Evolutionary conservation across 192 early-diverging fungal species (phyloP), one percentile per base, ranked within the genome.

Genomic region (Entomortierella lignicola): DNA sequence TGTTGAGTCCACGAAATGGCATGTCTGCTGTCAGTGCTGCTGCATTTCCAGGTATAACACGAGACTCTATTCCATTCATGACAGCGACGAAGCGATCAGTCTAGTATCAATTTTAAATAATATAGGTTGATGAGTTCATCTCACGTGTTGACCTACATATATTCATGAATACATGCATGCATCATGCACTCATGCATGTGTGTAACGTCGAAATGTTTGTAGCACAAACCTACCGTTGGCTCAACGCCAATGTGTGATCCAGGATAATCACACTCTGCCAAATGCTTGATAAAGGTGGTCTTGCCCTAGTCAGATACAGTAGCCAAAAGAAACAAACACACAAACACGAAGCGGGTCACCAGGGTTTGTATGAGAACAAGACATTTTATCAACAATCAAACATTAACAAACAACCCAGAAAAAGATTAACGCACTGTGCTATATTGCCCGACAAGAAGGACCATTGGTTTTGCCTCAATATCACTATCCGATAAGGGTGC

Each of bases 71-170:
- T 5, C 91, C 89, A 53, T 88, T 82, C 92, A 95, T 95, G 42
- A 96, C 90, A 2, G 94, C 94, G 8, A 95, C 91, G 55, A 96
- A 96, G 23, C 92, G 81, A 79, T 96, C 94, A 5, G 94, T 96
- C 81, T 91, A 86, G 15, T 37, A 10, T 11, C 27, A 25, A 31
- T 20, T 50, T 27, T 26, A 48, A 44, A 25, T 2, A 53, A 30
- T 42, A n/a, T 18, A 27, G 21, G 53, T 41, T 31, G 4, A 39
- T 20, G 8, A 29, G 23, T 21, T n/a, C 10, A 27, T 23, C 2
- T 15, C 2, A 4, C 20, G 17, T 42, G 30, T 72, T 37, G 3
- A 21, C 21, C 4, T n/a, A 37, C n/a, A 21, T n/a, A 25, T 44
- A 29, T 5, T 20, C 73, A n/a, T n/a, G n/a, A n/a, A n/a, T n/a